These are phyloP conservation scores for Fusarium longipes DNA, from an alignment of 2,329 filamentous ascomycete species.

Conservation along the genomic window DNA sequence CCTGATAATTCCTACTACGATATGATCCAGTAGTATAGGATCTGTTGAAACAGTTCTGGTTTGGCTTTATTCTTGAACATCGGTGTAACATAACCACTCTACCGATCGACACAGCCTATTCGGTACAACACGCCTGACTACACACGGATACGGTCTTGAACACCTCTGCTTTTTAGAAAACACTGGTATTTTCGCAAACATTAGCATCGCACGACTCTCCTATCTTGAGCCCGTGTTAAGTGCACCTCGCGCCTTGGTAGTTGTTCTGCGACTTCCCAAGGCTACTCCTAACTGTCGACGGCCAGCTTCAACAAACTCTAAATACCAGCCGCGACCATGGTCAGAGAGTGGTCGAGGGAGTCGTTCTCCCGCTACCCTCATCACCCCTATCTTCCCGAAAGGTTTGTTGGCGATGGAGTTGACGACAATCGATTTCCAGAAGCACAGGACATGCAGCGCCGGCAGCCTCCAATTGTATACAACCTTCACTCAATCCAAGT, in stretches of 20 bases:
- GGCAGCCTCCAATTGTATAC: constrained; percentile 55
- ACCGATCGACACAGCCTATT: background rate
- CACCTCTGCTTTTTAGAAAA: background rate
- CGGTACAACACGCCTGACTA: background rate
- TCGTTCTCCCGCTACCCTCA: constrained; percentile 54
- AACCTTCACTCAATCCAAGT: constrained; percentile 4
- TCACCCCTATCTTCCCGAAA: constrained; percentile 46
- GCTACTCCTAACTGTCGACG: background rate
- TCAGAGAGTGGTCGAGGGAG: constrained; percentile 56
- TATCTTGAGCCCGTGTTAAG: background rate
- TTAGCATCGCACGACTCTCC: background rate
- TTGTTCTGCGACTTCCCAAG: constrained; percentile 6
- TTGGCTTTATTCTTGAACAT: background rate
- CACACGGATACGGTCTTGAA: background rate
- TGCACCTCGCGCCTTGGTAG: background rate
- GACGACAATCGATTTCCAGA: constrained; percentile 54
- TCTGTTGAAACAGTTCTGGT: background rate
- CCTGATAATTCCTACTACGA: constrained; percentile 9
- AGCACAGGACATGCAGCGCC: constrained; percentile 50
- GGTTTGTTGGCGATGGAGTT: constrained; percentile 45
- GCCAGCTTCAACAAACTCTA: background rate
- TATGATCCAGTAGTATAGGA: constrained; percentile 24
- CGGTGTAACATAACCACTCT: background rate
- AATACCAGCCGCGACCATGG: constrained; percentile 49
- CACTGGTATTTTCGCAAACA: background rate